Evolutionary conservation across 2,329 filamentous ascomycete genomes (phyloP), one percentile per base, ranked within the genome.

Genomic region (Neonectria faginata): DNA sequence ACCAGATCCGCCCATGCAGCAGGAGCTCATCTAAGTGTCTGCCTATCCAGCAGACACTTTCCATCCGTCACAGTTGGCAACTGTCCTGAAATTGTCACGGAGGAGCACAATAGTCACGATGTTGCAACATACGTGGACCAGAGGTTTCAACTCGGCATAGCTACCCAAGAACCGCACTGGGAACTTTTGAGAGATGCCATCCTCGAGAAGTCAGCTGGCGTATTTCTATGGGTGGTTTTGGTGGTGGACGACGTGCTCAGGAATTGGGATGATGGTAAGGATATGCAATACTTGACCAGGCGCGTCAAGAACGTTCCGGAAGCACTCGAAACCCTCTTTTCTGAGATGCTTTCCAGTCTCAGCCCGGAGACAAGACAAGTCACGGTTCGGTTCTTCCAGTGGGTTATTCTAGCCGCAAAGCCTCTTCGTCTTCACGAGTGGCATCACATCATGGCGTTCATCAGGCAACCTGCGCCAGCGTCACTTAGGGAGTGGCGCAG

Each of bases 401-500:
- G 68, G 68, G 67, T 42, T 1, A 18, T 58, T 1, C 39, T 54
- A 5, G 12, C 63, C 10, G 16, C 12, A 2, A 54, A 47, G 5
- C 61, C 69, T 0, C 27, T 70, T 0, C 54, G 65, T 0, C 31
- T 70, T 20, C 33, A 67, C 6, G 63, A 70, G 14, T 70, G 66
- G 69, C 60, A 70, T 36, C 67, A 70, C 2, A 44, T 70, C 2
- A 2, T 70, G 0, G 69, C 63, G 0, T 70, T 70, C 7, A 57
- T 67, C 10, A 50, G 14, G 2, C 1, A 18, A 2, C 47, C 60
- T 0, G 2, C n/a, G 0, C 65, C 63, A 4, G 29, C 12, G 0
- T 70, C 68, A 0, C 50, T 70, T 0, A 1, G 4, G 0, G n/a
- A 51, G 0, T 70, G 65, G 68, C 42, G 61, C 5, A 3, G 8